phyloP scores from a whole-genome alignment of 768 basidiomycete genomes.

The Butyriboletus loyo region DNA sequence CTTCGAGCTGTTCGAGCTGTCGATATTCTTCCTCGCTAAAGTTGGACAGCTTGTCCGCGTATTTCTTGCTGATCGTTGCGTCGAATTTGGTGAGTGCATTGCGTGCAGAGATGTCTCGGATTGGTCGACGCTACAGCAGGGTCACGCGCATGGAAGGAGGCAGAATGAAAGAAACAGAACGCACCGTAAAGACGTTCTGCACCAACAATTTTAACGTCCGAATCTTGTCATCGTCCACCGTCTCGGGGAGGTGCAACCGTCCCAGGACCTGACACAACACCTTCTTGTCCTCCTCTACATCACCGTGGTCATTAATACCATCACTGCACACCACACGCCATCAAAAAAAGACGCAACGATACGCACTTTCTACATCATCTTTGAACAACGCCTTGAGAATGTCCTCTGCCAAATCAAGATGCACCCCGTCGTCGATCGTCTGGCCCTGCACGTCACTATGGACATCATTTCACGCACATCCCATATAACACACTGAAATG shows the following conservation, averaged over 20 bases:
- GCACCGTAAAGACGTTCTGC: constrained; percentile 33
- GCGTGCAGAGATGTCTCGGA: constrained; percentile 54
- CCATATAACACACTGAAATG: not conserved
- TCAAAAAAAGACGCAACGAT: not conserved
- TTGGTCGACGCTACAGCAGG: constrained; percentile 52
- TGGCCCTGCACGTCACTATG: constrained; percentile 42
- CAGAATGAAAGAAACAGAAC: not conserved
- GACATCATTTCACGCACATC: not conserved
- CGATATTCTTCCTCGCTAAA: constrained; percentile 73
- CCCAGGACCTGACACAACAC: constrained; percentile 59
- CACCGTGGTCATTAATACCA: not conserved
- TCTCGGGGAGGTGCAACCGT: constrained; percentile 65
- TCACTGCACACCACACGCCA: too few relatives aligned
- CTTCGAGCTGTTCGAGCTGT: constrained; percentile 57
- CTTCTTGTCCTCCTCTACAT: constrained; percentile 59
- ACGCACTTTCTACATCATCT: constrained; percentile 52
- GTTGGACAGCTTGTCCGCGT: constrained; percentile 63
- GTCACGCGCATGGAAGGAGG: not conserved
- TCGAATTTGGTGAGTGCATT: constrained; percentile 78
- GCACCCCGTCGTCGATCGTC: constrained; percentile 40
- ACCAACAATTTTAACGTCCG: constrained; percentile 60
- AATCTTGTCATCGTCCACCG: constrained; percentile 66
- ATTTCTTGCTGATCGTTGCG: constrained; percentile 62
- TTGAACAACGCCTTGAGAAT: constrained; percentile 49
- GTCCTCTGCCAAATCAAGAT: constrained; percentile 55